Conservation (phyloP, 139 green algal genomes). For the Coelastrella sp. region DNA sequence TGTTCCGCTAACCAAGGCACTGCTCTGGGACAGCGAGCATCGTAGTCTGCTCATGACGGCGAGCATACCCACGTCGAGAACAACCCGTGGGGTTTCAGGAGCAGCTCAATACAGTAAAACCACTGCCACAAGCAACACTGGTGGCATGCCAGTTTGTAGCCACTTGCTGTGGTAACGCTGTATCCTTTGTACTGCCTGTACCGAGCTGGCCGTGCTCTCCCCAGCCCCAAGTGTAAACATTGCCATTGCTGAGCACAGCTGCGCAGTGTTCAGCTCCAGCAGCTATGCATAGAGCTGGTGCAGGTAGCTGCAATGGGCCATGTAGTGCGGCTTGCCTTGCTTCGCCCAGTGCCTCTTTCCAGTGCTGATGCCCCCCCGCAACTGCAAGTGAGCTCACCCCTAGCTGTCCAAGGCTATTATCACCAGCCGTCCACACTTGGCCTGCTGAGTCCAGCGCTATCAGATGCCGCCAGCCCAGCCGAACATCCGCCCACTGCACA, state of each 20-base stretch:
- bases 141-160: background rate
- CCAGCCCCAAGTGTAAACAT: background rate
- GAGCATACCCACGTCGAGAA: too few relatives aligned
- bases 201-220: constrained; percentile 4
- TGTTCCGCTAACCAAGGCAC: too few relatives aligned
- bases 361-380: too few relatives aligned
- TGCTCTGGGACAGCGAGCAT: too few relatives aligned
- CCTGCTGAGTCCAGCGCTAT: background rate
- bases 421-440: constrained; percentile 3
- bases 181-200: background rate
- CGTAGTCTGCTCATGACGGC: too few relatives aligned
- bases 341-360: too few relatives aligned
- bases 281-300: background rate
- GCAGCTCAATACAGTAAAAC: background rate
- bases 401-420: background rate
- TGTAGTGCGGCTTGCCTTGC: too few relatives aligned
- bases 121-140: constrained; percentile 4
- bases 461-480: background rate
- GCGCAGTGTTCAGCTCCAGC: constrained; percentile 1
- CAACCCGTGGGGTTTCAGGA: too few relatives aligned
- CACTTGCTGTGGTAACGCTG: background rate
- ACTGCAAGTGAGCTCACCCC: background rate
- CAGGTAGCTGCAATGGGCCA: too few relatives aligned
- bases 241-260: background rate
- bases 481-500: background rate